phyloP scores from a whole-genome alignment of 352 stramenopile species.

The Pythium sp. region DNA sequence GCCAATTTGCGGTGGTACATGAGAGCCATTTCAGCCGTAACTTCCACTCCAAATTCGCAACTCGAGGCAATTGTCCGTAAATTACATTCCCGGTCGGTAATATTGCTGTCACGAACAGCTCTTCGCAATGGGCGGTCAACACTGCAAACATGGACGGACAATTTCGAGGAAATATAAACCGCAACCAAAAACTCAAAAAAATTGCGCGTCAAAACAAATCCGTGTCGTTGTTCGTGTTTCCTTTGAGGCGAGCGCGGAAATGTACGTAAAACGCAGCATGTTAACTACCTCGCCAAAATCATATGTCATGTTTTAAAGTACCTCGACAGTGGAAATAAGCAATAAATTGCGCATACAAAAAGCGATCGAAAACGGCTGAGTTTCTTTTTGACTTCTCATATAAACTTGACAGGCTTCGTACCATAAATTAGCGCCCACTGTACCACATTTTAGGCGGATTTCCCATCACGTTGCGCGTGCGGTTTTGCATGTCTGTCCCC shows the following conservation, averaged over 20 bases:
- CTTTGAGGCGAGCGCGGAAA: background rate
- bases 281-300: background rate
- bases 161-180: slow-evolving; percentile 4
- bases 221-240: background rate
- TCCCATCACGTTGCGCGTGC: background rate
- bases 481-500: slow-evolving; percentile 6
- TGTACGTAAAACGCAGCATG: background rate
- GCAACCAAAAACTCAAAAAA: background rate
- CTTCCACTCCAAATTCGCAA: background rate
- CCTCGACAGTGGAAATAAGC: background rate
- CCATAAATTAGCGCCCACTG: background rate
- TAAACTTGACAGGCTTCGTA: background rate
- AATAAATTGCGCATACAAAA: background rate
- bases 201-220: background rate
- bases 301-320: background rate
- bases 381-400: background rate
- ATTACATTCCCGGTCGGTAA: background rate
- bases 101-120: background rate
- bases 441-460: background rate
- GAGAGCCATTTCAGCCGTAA: too few relatives aligned
- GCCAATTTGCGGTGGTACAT: too few relatives aligned
- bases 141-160: background rate
- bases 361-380: background rate
- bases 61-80: background rate
- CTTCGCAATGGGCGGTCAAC: background rate